These are phyloP conservation scores for Panicum miliaceum DNA, from an alignment of 176 grass and related monocot genomes.

Conservation along the genomic window DNA sequence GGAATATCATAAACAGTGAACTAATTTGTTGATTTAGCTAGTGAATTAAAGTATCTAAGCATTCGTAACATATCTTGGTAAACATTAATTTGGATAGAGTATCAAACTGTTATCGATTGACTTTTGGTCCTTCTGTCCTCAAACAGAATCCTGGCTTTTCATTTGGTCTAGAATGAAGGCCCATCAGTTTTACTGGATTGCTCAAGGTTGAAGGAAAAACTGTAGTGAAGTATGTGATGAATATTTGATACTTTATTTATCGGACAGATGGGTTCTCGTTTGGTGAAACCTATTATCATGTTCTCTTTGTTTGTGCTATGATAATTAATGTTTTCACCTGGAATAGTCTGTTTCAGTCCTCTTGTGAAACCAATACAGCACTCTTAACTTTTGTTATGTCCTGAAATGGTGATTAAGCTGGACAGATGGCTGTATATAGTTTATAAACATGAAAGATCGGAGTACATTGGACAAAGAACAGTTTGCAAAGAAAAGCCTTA, in stretches of 20 bases:
- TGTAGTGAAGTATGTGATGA: slow-evolving; percentile 51
- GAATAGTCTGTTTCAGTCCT: slow-evolving; percentile 35
- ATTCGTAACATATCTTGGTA: slow-evolving; percentile 40
- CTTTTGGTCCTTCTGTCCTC: slow-evolving; percentile 59
- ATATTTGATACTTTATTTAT: slow-evolving; percentile 44
- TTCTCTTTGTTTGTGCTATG: slow-evolving; percentile 37
- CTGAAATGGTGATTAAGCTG: slow-evolving; percentile 11
- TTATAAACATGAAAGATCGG: neutral
- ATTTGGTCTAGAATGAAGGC: slow-evolving; percentile 74
- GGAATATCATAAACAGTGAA: neutral
- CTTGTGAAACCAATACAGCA: slow-evolving; percentile 14
- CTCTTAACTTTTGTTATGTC: neutral
- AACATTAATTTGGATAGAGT: slow-evolving; percentile 37
- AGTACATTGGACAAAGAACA: slow-evolving; percentile 17
- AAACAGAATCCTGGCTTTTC: slow-evolving; percentile 84
- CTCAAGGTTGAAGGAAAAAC: slow-evolving; percentile 61
- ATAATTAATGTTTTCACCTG: slow-evolving; percentile 7
- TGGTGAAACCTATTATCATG: slow-evolving; percentile 22
- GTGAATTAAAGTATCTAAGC: slow-evolving; percentile 14
- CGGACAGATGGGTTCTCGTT: slow-evolving; percentile 39
- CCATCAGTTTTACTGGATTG: slow-evolving; percentile 53
- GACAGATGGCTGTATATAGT: slow-evolving; percentile 3
- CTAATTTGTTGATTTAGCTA: slow-evolving; percentile 20
- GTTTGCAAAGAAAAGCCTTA: slow-evolving; percentile 4
- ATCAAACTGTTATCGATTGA: slow-evolving; percentile 45